Percentiles rank a stretch among this genome's conserved stretches.
Evolutionary conservation across 257 asterid species (phyloP).

Genomic region (Capsicum rhomboideum): DNA sequence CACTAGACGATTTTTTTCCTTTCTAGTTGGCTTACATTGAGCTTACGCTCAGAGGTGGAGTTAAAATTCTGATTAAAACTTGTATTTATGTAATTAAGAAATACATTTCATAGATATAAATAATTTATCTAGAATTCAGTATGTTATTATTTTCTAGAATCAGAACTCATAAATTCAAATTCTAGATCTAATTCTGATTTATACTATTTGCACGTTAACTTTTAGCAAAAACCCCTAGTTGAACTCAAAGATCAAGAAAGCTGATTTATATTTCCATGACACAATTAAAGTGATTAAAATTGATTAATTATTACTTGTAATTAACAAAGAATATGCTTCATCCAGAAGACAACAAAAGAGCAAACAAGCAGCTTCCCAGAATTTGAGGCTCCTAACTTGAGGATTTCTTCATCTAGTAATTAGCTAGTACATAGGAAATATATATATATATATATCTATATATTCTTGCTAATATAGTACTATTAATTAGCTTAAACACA

Average conservation of each 20-base stretch:
- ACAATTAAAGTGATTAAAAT: background rate
- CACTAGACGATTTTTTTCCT: too few relatives aligned
- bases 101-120: too few relatives aligned
- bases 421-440: background rate
- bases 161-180: background rate
- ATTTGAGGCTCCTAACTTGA: conserved; percentile 1
- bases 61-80: background rate
- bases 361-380: conserved; percentile 5
- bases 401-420: background rate
- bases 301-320: background rate
- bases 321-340: conserved; percentile 1
- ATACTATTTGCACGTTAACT: background rate
- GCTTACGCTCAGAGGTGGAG: too few relatives aligned
- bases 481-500: background rate
- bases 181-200: background rate
- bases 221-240: background rate
- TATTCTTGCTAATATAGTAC: background rate
- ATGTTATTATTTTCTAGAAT: background rate
- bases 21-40: background rate
- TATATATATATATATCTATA: too few relatives aligned
- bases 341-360: background rate
- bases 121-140: background rate
- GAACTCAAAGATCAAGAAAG: background rate
- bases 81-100: too few relatives aligned
- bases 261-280: background rate